These are phyloP conservation scores for Thelonectria discophora DNA, from an alignment of 2,329 filamentous ascomycete species.

Conservation along the genomic window DNA sequence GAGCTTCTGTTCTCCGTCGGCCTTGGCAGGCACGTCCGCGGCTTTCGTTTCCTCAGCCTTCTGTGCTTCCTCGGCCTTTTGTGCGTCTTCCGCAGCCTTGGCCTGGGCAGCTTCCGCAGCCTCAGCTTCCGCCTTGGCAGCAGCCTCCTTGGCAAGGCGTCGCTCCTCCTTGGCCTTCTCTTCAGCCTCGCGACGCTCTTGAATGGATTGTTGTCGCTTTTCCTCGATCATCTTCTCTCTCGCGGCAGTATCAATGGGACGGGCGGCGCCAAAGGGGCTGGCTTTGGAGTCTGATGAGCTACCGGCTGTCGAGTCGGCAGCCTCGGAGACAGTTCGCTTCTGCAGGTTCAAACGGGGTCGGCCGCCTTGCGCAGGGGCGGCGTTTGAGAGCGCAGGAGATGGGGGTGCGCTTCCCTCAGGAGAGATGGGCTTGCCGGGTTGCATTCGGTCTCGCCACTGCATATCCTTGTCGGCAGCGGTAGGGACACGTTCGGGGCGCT, in stretches of 20 bases:
- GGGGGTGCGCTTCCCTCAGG: conserved; percentile 80
- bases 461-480: conserved; percentile 93
- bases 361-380: conserved; percentile 60
- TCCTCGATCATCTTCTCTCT: conserved; percentile 91
- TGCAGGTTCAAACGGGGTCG: conserved; percentile 87
- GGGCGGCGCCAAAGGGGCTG: conserved; percentile 92
- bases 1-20: conserved; percentile 59
- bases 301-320: conserved; percentile 60
- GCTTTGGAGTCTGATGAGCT: conserved; percentile 76
- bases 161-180: conserved; percentile 85
- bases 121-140: conserved; percentile 56
- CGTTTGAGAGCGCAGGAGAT: conserved; percentile 70
- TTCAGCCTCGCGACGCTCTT: conserved; percentile 86
- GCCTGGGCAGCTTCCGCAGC: conserved; percentile 48
- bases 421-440: conserved; percentile 73
- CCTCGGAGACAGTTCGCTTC: conserved; percentile 90
- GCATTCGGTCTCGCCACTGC: conserved; percentile 93
- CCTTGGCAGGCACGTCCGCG: conserved; percentile 28
- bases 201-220: conserved; percentile 76
- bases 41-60: conserved; percentile 37
- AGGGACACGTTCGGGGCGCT: conserved; percentile 73
- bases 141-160: conserved; percentile 67
- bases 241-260: conserved; percentile 91
- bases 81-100: background rate
- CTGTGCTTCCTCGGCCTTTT: too few species aligned